Conservation (phyloP, 1,139 yeast genomes). For the Yamadazyma sp. region DNA sequence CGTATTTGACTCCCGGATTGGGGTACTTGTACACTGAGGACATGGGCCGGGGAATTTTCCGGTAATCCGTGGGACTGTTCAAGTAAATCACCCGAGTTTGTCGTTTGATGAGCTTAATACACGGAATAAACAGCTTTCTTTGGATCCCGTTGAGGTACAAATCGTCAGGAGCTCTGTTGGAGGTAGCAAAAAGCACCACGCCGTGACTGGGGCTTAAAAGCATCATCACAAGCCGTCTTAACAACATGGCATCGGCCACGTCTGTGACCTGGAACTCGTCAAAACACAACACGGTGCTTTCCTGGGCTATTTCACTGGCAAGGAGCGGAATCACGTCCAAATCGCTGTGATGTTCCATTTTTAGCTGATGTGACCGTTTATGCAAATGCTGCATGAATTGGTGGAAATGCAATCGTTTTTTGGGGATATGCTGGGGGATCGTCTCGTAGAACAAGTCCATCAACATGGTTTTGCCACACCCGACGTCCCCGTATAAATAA, state of each 20-base stretch:
- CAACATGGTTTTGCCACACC: slow-evolving; percentile 97
- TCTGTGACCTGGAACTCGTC: slow-evolving; percentile 97
- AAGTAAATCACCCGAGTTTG: slow-evolving; percentile 76
- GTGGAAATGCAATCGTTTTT: slow-evolving; percentile 86
- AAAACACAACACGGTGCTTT: slow-evolving; percentile 80
- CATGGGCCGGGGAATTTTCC: slow-evolving; percentile 82
- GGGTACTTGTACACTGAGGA: slow-evolving; percentile 82
- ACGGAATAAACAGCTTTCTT: slow-evolving; percentile 86
- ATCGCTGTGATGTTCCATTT: slow-evolving; percentile 56
- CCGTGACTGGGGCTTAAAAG: slow-evolving; percentile 71
- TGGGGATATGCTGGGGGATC: slow-evolving; percentile 72
- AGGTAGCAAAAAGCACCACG: slow-evolving; percentile 84
- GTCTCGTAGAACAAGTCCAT: slow-evolving; percentile 93
- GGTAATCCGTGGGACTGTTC: slow-evolving; percentile 90
- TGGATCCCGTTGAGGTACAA: slow-evolving; percentile 92
- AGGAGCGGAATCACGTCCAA: slow-evolving; percentile 81
- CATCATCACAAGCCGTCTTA: slow-evolving; percentile 69
- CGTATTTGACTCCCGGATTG: slow-evolving; percentile 57
- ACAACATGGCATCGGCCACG: slow-evolving; percentile 96
- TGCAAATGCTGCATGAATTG: slow-evolving; percentile 95
- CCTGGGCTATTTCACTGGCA: slow-evolving; percentile 79
- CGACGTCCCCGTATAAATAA: slow-evolving; percentile 94
- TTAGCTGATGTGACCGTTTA: slow-evolving; percentile 78
- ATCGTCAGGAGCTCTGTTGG: slow-evolving; percentile 93
- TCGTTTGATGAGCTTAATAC: slow-evolving; percentile 74